These are phyloP conservation scores for Eucommia ulmoides DNA, from an alignment of 257 asterid genomes.

Conservation along the genomic window DNA sequence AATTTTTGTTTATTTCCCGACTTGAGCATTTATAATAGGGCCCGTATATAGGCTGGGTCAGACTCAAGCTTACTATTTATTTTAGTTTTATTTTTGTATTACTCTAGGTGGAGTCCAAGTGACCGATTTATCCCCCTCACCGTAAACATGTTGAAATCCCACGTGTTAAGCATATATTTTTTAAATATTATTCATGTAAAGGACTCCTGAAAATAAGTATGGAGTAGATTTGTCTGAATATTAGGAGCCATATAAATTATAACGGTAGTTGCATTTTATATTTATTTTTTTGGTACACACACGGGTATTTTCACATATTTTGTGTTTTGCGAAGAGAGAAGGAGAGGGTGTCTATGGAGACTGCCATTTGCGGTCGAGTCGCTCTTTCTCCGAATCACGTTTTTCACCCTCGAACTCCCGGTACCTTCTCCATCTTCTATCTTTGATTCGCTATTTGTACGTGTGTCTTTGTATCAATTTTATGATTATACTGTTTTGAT, in stretches of 20 bases:
- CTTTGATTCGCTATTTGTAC: conserved; percentile 5
- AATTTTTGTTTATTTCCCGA: no score
- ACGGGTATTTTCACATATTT: background rate
- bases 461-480: conserved; percentile 9
- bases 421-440: background rate
- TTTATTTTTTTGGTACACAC: no score
- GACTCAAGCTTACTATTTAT: no score
- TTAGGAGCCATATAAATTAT: background rate
- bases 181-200: no score
- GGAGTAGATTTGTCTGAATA: background rate
- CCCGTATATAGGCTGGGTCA: no score
- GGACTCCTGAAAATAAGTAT: no score
- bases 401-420: background rate
- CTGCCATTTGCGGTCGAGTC: background rate
- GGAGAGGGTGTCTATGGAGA: background rate
- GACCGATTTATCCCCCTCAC: no score
- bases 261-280: background rate
- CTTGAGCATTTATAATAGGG: no score
- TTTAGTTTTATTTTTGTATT: no score
- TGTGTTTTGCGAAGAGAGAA: conserved; percentile 1
- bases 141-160: no score
- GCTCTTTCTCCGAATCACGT: background rate
- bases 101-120: no score
- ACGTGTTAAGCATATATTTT: no score
- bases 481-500: background rate